Conservation (phyloP, 129 eudicot species). For the Centrapalus pauciflorus region DNA sequence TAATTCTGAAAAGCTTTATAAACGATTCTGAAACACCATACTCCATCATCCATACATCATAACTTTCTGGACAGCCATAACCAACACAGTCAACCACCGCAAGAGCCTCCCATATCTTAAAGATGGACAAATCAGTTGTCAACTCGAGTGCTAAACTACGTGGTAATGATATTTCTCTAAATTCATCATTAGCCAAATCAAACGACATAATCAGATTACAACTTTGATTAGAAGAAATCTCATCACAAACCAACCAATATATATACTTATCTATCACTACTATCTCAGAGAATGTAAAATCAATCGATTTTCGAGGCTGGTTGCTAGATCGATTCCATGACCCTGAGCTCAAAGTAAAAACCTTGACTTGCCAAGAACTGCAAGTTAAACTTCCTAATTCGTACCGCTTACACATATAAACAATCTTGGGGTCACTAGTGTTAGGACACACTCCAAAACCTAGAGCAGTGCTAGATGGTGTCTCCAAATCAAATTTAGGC, state of each 20-base stretch:
- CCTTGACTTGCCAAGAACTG: constrained; percentile 5
- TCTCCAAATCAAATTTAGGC: not conserved
- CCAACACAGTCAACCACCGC: not conserved
- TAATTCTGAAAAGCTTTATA: not conserved
- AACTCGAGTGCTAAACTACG: not conserved
- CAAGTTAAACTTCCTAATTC: too few relatives aligned
- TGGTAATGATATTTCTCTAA: not conserved
- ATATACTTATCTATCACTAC: not conserved
- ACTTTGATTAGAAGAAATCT: not conserved
- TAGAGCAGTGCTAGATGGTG: not conserved
- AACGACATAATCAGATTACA: not conserved
- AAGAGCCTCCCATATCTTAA: not conserved
- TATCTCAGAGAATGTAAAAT: too few relatives aligned
- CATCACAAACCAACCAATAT: not conserved
- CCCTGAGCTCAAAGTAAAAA: not conserved
- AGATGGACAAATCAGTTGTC: not conserved
- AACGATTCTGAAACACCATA: not conserved
- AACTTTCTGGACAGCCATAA: too few relatives aligned
- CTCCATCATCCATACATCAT: not conserved
- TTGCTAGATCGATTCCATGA: not conserved
- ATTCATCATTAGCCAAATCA: constrained; percentile 1
- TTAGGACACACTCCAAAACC: constrained; percentile 7
- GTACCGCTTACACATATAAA: not conserved
- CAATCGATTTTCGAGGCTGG: not conserved
- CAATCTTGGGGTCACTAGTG: not conserved